These are phyloP conservation scores for Talaromyces sp. DNA, from an alignment of 2,329 filamentous ascomycete genomes.

Conservation along the genomic window DNA sequence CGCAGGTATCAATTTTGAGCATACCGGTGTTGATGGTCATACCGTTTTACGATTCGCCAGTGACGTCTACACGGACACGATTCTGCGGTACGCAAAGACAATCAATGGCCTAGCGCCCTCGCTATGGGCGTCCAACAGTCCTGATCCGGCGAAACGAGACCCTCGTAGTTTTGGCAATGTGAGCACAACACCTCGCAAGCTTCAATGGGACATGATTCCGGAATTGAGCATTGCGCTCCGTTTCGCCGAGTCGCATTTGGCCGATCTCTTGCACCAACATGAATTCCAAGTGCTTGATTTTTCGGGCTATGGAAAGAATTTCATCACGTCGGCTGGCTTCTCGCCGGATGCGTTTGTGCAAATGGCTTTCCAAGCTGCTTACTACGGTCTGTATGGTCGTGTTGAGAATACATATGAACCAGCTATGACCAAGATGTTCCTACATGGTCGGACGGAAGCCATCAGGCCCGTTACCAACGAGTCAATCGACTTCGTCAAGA, in stretches of 20 bases:
- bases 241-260: constrained; percentile 90
- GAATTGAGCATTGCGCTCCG: constrained; percentile 87
- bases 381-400: constrained; percentile 92
- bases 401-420: constrained; percentile 96
- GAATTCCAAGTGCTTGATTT: constrained; percentile 95
- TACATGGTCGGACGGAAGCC: constrained; percentile 92
- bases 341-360: constrained; percentile 97
- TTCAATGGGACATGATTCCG: constrained; percentile 96
- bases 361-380: constrained; percentile 98
- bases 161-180: constrained; percentile 90
- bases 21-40: constrained; percentile 95
- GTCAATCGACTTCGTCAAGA: constrained; percentile 82
- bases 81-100: constrained; percentile 87
- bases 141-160: constrained; percentile 88
- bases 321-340: constrained; percentile 95
- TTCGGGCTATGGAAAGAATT: constrained; percentile 86
- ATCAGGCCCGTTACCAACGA: constrained; percentile 82
- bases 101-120: constrained; percentile 93
- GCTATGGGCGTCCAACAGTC: constrained; percentile 85
- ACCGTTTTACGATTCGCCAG: constrained; percentile 95
- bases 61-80: constrained; percentile 96
- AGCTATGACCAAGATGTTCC: constrained; percentile 93
- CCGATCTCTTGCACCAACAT: constrained; percentile 93
- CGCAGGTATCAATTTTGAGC: constrained; percentile 98
- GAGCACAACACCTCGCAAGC: constrained; percentile 87